Evolutionary conservation across 768 basidiomycete species (phyloP).

Genomic region (Pleurotus djamor): DNA sequence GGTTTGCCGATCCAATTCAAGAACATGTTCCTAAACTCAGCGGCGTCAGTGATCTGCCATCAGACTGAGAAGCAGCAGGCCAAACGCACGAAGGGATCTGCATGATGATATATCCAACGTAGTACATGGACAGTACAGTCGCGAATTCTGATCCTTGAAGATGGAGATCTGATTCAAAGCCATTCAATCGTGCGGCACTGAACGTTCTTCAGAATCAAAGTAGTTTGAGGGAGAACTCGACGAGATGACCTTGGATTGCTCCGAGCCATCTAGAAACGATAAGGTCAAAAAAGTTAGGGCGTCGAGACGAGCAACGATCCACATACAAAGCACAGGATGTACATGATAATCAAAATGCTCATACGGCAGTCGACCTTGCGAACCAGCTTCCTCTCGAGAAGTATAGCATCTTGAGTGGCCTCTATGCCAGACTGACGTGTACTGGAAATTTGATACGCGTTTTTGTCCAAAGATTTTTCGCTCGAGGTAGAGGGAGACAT

Average conservation of each 20-base stretch:
- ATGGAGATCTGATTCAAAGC: too few species aligned
- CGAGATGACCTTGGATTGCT: constrained; percentile 1
- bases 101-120: constrained; percentile 30
- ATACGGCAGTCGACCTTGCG: constrained; percentile 50
- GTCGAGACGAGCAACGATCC: not conserved
- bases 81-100: constrained; percentile 33
- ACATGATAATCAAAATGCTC: constrained; percentile 45
- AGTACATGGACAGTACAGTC: constrained; percentile 4
- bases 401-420: too few species aligned
- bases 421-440: too few species aligned
- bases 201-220: not conserved
- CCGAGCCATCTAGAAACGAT: constrained; percentile 2
- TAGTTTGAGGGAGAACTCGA: not conserved
- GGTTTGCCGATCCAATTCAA: constrained; percentile 47
- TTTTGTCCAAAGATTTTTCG: too few species aligned
- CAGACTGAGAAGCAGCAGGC: not conserved
- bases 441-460: too few species aligned
- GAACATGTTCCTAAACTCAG: constrained; percentile 54
- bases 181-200: not conserved
- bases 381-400: constrained; percentile 36
- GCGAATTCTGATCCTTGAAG: not conserved
- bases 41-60: constrained; percentile 19
- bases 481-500: too few species aligned
- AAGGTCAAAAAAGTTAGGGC: not conserved
- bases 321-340: constrained; percentile 39